phyloP scores from a whole-genome alignment of 2,329 filamentous ascomycete species.

The Fusarium avenaceum region DNA sequence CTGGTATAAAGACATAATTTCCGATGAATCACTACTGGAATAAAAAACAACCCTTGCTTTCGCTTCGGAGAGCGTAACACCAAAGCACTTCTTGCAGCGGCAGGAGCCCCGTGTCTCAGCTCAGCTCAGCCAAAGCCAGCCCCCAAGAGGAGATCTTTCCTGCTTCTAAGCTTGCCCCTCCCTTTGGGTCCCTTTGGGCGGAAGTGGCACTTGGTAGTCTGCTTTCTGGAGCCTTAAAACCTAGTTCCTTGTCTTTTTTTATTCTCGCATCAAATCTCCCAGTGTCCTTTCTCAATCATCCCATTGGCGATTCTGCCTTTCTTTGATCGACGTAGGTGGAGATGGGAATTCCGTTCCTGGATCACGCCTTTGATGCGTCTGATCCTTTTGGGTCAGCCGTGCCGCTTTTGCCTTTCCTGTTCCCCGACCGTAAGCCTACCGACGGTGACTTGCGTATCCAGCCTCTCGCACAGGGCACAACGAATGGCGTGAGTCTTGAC shows the following conservation, averaged over 20 bases:
- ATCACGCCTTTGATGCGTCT: conserved; percentile 28
- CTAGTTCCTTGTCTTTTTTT: not conserved
- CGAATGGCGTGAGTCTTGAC: conserved; percentile 33
- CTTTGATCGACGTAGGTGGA: conserved; percentile 6
- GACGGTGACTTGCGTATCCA: conserved; percentile 18
- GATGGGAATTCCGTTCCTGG: conserved; percentile 34
- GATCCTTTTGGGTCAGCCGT: conserved; percentile 30
- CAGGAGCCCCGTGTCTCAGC: conserved; percentile 5
- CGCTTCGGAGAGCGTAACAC: not conserved
- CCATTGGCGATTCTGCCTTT: not conserved
- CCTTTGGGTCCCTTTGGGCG: not conserved
- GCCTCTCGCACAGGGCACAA: conserved; percentile 38
- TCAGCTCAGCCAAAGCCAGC: not conserved
- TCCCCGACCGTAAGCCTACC: conserved; percentile 9
- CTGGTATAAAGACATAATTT: not conserved
- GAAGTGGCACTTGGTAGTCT: not conserved
- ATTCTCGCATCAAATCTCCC: too few relatives aligned
- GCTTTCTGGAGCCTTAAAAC: not conserved
- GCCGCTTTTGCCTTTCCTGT: conserved; percentile 25
- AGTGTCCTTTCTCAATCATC: not conserved
- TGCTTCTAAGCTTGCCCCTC: not conserved
- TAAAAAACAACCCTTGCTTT: not conserved
- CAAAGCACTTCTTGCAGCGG: not conserved
- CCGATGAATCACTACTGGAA: not conserved
- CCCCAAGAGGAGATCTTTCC: conserved; percentile 8